Percentiles rank a stretch among this genome's conserved stretches.
Evolutionary conservation across 2,329 filamentous ascomycete genomes (phyloP).

Genomic region (Exophiala alcalophila): DNA sequence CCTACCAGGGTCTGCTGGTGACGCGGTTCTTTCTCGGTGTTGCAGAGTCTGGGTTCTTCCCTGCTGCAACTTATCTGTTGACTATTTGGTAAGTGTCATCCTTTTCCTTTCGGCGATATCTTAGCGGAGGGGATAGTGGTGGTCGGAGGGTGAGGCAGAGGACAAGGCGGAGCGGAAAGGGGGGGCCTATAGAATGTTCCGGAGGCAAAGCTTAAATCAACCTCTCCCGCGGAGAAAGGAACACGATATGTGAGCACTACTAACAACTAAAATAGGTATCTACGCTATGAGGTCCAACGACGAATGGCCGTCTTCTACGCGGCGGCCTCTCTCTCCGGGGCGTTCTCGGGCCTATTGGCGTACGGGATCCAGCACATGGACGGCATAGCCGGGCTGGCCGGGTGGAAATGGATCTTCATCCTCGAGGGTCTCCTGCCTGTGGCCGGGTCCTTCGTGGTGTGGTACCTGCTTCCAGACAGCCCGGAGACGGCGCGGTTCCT

Average conservation of each 20-base stretch:
- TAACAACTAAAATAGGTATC: too few relatives aligned
- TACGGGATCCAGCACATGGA: constrained; percentile 49
- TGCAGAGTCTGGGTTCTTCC: constrained; percentile 50
- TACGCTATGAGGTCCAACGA: constrained; percentile 33
- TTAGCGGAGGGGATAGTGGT: too few relatives aligned
- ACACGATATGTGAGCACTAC: too few relatives aligned
- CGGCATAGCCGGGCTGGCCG: constrained; percentile 43
- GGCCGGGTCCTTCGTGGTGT: constrained; percentile 49
- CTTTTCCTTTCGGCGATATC: too few relatives aligned
- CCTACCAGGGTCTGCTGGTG: constrained; percentile 41
- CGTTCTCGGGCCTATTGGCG: constrained; percentile 50
- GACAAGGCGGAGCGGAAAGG: too few relatives aligned
- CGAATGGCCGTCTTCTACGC: constrained; percentile 35
- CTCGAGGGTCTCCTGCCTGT: constrained; percentile 52
- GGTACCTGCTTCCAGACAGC: constrained; percentile 67
- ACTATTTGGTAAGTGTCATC: constrained; percentile 10
- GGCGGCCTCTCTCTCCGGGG: constrained; percentile 37
- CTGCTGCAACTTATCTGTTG: constrained; percentile 50
- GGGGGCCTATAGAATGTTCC: too few relatives aligned
- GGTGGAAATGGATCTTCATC: constrained; percentile 58
- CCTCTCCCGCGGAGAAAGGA: too few relatives aligned
- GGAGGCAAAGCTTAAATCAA: too few relatives aligned
- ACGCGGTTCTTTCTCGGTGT: constrained; percentile 48
- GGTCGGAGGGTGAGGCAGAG: too few relatives aligned
- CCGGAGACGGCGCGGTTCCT: constrained; percentile 73